Evolutionary conservation across 257 asterid genomes (phyloP).

Genomic region (Solanum dulcamara): DNA sequence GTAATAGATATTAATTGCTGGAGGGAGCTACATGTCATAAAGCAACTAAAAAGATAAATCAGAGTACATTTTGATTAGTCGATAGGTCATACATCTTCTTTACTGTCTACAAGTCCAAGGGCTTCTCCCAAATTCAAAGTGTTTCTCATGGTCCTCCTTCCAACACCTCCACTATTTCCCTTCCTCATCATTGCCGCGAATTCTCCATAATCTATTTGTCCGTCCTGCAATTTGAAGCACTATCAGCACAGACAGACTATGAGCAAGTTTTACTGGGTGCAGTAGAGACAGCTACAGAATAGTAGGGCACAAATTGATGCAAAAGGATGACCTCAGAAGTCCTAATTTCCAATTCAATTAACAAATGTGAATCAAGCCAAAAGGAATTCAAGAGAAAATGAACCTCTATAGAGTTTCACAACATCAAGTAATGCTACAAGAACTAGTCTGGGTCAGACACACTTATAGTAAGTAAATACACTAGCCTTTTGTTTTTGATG

Average conservation of each 20-base stretch:
- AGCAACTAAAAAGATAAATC: not conserved
- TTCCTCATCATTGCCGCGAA: conserved; percentile 41
- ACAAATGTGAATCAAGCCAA: not conserved
- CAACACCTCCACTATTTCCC: conserved; percentile 30
- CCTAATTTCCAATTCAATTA: not conserved
- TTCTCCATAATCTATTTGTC: conserved; percentile 37
- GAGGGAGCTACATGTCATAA: not conserved
- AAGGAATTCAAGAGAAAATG: not conserved
- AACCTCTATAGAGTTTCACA: not conserved
- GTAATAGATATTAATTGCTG: not conserved
- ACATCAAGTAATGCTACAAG: not conserved
- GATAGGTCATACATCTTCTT: not conserved
- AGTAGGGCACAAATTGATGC: not conserved
- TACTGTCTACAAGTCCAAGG: conserved; percentile 9
- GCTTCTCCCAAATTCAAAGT: conserved; percentile 30
- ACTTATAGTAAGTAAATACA: not conserved
- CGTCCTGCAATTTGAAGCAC: conserved; percentile 21
- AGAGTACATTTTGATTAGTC: not conserved
- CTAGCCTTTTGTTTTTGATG: not conserved
- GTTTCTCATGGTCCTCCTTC: conserved; percentile 34
- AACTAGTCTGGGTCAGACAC: not conserved
- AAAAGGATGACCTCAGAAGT: not conserved
- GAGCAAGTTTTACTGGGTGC: not conserved
- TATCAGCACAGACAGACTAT: not conserved
- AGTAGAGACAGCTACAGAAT: not conserved